Evolutionary conservation across 2,329 filamentous ascomycete genomes (phyloP), one percentile per base, ranked within the genome.

Genomic region (Nemania sp.): DNA sequence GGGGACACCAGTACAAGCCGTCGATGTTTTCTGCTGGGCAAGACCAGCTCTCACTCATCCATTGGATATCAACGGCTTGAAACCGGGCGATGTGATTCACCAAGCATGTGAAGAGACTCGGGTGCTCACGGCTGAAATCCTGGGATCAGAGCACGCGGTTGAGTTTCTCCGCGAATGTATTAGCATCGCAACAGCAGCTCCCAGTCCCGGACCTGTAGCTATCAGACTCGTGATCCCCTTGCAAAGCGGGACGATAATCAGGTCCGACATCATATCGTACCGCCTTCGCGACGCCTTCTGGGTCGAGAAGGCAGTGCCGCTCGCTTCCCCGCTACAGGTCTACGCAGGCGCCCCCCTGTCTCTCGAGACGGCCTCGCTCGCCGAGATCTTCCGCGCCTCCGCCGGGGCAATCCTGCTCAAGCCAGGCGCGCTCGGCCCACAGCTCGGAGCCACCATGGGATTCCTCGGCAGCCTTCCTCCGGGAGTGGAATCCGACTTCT

Each of bases 211-310:
- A 17, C 25, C 63, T 10, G 64, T 57, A 10, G 21, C 60, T 25
- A 65, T 53, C 6, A 65, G 69, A 25, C 62, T 71, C 39, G 29
- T 71, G 11, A 56, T 68, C 18, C 69, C 69, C 21, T 35, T 68
- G 3, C 62, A 60, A 10, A 40, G 21, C 35, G 69, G 68, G 13
- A 64, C 63, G 12, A 63, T 71, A 34, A 50, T 63, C 46, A 63
- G 64, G 13, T 69, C 69, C 29, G 69, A 72, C 52, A 69, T 72
- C 32, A 34, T 72, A 25, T 57, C 69, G 21, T 64, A 65, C 40
- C 67, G 69, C 20, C 65, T 72, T 9, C 62, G 51, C 17, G 66
- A 69, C 20, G 63, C 66, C 15, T 56, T 57, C 17, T 65, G 65
- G 47, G 60, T 64, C 21, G 65, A 68, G 10, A 53, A 54, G 3